Conservation (phyloP, 108 stramenopile species). For the Cylindrotheca closterium region DNA sequence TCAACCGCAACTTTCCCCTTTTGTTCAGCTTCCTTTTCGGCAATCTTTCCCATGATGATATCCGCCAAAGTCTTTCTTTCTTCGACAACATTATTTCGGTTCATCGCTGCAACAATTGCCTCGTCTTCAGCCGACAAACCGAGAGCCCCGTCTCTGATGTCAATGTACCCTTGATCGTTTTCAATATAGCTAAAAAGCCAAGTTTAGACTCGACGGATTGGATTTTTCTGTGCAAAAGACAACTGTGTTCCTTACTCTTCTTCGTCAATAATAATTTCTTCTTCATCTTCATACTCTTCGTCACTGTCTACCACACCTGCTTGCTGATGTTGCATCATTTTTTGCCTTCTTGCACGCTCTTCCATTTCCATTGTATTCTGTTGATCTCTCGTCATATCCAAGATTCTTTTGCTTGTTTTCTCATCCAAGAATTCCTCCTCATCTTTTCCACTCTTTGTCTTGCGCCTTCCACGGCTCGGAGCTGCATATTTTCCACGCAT, state of each 20-base stretch:
- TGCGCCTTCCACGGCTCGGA: slow-evolving; percentile 29
- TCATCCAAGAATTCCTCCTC: slow-evolving; percentile 61
- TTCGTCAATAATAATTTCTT: slow-evolving; percentile 51
- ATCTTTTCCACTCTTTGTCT: slow-evolving; percentile 10
- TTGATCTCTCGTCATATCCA: slow-evolving; percentile 69
- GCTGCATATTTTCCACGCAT: slow-evolving; percentile 71
- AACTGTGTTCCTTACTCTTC: slow-evolving; percentile 58
- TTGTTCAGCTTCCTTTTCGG: slow-evolving; percentile 87
- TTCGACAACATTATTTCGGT: slow-evolving; percentile 35
- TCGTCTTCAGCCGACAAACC: slow-evolving; percentile 80
- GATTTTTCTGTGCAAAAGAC: background rate
- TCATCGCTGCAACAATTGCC: slow-evolving; percentile 79
- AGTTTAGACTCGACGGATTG: background rate
- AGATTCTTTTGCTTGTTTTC: slow-evolving; percentile 55
- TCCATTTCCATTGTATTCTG: slow-evolving; percentile 62
- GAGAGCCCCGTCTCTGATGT: slow-evolving; percentile 48
- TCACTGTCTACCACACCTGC: slow-evolving; percentile 32
- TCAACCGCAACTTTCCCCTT: slow-evolving; percentile 32
- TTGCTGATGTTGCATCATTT: slow-evolving; percentile 17
- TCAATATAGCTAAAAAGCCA: slow-evolving; percentile 39
- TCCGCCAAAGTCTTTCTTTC: slow-evolving; percentile 87
- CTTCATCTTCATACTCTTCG: slow-evolving; percentile 71
- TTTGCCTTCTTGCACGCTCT: slow-evolving; percentile 35
- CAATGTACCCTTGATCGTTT: slow-evolving; percentile 77
- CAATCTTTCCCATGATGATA: slow-evolving; percentile 97